phyloP scores from a whole-genome alignment of 768 basidiomycete genomes.

The Galerina sulciceps region DNA sequence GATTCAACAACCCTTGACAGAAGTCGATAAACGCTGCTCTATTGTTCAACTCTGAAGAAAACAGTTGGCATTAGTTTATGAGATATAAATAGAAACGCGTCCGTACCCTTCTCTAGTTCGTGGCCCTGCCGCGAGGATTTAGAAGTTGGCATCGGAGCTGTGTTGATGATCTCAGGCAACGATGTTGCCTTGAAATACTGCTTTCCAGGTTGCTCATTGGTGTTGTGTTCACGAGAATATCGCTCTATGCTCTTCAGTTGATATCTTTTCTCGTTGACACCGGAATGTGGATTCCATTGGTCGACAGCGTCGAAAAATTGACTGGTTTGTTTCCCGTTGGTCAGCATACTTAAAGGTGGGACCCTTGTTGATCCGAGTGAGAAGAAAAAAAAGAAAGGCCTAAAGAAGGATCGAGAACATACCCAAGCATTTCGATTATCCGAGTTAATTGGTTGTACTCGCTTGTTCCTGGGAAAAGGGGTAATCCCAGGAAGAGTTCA shows the following conservation, averaged over 20 bases:
- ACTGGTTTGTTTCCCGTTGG: slow-evolving; percentile 91
- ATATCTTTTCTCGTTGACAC: slow-evolving; percentile 81
- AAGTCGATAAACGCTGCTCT: slow-evolving; percentile 97
- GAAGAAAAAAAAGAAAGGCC: slow-evolving; percentile 4
- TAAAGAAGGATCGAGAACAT: slow-evolving; percentile 32
- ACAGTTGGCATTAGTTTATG: not conserved
- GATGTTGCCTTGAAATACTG: slow-evolving; percentile 97
- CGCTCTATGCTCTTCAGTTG: slow-evolving; percentile 91
- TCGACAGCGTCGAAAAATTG: slow-evolving; percentile 90
- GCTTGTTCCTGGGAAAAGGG: slow-evolving; percentile 97
- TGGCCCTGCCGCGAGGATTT: slow-evolving; percentile 77
- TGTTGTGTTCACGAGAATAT: slow-evolving; percentile 93
- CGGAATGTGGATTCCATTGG: slow-evolving; percentile 64
- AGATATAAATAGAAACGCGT: not conserved
- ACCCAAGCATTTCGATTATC: slow-evolving; percentile 99
- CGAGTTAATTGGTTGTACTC: slow-evolving; percentile 98
- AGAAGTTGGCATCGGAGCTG: slow-evolving; percentile 88
- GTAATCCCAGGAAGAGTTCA: slow-evolving; percentile 94
- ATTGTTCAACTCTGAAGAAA: slow-evolving; percentile 83
- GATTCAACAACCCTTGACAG: slow-evolving; percentile 89
- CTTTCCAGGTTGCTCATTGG: slow-evolving; percentile 97
- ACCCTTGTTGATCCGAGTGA: slow-evolving; percentile 49
- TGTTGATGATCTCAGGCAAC: slow-evolving; percentile 94
- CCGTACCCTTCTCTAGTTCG: slow-evolving; percentile 89
- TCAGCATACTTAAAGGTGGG: slow-evolving; percentile 92